These are phyloP conservation scores for Sechiopsis laciniata DNA, from an alignment of 306 rosid genomes.

Conservation along the genomic window DNA sequence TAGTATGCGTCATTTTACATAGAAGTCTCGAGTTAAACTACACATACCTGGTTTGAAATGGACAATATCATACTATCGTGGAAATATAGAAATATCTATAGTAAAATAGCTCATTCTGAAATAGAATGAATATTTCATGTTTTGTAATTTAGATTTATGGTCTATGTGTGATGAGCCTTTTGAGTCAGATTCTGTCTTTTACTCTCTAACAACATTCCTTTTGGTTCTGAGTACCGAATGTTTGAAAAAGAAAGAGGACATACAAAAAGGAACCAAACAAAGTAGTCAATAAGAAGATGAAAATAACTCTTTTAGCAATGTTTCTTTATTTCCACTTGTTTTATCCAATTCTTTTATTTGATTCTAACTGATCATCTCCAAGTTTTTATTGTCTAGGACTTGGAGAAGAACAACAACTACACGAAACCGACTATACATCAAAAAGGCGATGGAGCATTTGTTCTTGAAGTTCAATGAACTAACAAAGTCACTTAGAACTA, in stretches of 20 bases:
- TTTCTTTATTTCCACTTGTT: constrained; percentile 30
- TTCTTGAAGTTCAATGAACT: constrained; percentile 72
- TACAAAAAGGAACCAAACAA: constrained; percentile 3
- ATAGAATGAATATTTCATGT: constrained; percentile 29
- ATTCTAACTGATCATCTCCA: background rate
- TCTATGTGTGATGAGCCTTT: constrained; percentile 26
- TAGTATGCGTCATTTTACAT: background rate
- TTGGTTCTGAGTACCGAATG: constrained; percentile 26
- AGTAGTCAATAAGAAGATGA: background rate
- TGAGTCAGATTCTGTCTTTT: constrained; percentile 57
- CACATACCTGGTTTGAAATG: background rate
- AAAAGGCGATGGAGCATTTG: constrained; percentile 52
- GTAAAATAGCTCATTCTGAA: background rate
- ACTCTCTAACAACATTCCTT: constrained; percentile 35
- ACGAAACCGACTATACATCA: constrained; percentile 16
- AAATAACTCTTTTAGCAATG: background rate
- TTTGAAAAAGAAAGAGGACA: constrained; percentile 3
- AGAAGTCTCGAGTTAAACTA: background rate
- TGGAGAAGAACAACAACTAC: background rate
- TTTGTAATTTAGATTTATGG: background rate
- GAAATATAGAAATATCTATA: background rate
- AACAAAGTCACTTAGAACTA: constrained; percentile 45
- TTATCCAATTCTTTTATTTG: constrained; percentile 33
- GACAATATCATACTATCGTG: background rate
- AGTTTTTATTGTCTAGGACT: constrained; percentile 7